Percentiles rank a stretch among this genome's conserved stretches.
Evolutionary conservation across 169 alveolate genomes (phyloP).

Genomic region (Pseudocohnilembus persalinus): DNA sequence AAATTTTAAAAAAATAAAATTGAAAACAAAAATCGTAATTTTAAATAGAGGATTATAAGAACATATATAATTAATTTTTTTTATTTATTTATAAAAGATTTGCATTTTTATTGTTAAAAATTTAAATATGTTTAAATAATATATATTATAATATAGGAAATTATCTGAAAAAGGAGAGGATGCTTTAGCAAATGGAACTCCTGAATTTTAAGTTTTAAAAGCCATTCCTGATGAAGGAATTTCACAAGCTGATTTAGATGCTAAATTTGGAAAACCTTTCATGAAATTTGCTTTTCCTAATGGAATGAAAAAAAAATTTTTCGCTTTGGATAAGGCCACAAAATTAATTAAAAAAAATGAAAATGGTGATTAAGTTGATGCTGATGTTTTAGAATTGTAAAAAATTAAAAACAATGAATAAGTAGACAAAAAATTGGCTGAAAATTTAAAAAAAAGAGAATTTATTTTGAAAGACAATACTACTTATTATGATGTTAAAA

Average conservation of each 20-base stretch:
- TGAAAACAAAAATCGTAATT: too few species aligned
- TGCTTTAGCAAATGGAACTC: slow-evolving; percentile 69
- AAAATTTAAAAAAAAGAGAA: slow-evolving; percentile 71
- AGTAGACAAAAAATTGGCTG: slow-evolving; percentile 55
- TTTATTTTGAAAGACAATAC: slow-evolving; percentile 54
- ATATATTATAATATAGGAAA: background rate
- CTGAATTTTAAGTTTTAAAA: slow-evolving; percentile 71
- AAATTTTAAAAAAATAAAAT: too few species aligned
- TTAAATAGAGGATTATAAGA: too few species aligned
- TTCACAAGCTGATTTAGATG: slow-evolving; percentile 54
- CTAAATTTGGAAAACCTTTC: slow-evolving; percentile 49
- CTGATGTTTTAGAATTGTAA: slow-evolving; percentile 20
- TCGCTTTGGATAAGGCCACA: slow-evolving; percentile 61
- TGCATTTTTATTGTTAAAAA: too few species aligned
- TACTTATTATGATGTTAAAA: slow-evolving; percentile 62
- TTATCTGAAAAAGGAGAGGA: slow-evolving; percentile 67
- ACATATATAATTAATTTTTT: too few species aligned
- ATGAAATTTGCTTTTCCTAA: slow-evolving; percentile 76
- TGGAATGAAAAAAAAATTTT: slow-evolving; percentile 75
- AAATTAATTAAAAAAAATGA: slow-evolving; percentile 45
- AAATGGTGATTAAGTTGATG: slow-evolving; percentile 50
- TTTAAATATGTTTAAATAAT: too few species aligned
- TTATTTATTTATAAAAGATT: too few species aligned
- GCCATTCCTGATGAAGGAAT: slow-evolving; percentile 53
- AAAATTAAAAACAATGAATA: slow-evolving; percentile 47